Percentiles rank a stretch among this genome's conserved stretches.
Conservation (phyloP, 768 basidiomycete species). For the Chalciporus sphaerocephalus region DNA sequence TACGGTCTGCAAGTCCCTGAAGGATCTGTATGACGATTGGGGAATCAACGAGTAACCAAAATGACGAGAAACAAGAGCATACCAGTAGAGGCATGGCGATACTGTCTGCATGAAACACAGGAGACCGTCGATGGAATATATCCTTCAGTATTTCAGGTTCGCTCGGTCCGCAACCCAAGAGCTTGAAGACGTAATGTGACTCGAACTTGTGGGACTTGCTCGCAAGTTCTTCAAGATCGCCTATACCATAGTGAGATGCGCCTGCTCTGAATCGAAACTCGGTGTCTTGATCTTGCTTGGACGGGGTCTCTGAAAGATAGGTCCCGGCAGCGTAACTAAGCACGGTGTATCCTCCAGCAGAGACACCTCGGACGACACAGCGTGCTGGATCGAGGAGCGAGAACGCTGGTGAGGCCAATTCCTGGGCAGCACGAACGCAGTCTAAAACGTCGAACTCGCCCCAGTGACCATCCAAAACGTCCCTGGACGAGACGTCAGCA, state of each 20-base stretch:
- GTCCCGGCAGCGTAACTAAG: conserved; percentile 28
- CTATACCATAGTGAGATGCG: conserved; percentile 60
- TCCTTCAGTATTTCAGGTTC: conserved; percentile 40
- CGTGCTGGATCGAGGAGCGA: conserved; percentile 57
- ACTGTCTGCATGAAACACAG: conserved; percentile 52
- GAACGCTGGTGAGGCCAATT: conserved; percentile 27
- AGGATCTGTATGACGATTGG: conserved; percentile 43
- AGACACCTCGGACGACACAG: conserved; percentile 60
- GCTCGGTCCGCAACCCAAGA: conserved; percentile 50
- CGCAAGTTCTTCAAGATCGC: conserved; percentile 50
- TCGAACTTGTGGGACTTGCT: conserved; percentile 68
- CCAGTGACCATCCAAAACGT: conserved; percentile 58
- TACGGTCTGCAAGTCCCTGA: conserved; percentile 54
- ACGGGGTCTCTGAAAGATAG: conserved; percentile 34
- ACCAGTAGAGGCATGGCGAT: conserved; percentile 61
- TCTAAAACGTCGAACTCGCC: conserved; percentile 66
- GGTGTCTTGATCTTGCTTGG: conserved; percentile 48
- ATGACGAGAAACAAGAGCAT: conserved; percentile 19
- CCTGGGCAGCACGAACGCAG: conserved; percentile 45
- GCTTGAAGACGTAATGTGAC: conserved; percentile 49
- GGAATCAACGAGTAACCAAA: not conserved
- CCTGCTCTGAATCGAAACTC: conserved; percentile 50
- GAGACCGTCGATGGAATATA: conserved; percentile 52
- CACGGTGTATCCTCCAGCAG: conserved; percentile 66
- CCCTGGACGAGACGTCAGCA: not conserved